Conservation (phyloP, 2,329 filamentous ascomycete species). For the Apiospora pterosperma region DNA sequence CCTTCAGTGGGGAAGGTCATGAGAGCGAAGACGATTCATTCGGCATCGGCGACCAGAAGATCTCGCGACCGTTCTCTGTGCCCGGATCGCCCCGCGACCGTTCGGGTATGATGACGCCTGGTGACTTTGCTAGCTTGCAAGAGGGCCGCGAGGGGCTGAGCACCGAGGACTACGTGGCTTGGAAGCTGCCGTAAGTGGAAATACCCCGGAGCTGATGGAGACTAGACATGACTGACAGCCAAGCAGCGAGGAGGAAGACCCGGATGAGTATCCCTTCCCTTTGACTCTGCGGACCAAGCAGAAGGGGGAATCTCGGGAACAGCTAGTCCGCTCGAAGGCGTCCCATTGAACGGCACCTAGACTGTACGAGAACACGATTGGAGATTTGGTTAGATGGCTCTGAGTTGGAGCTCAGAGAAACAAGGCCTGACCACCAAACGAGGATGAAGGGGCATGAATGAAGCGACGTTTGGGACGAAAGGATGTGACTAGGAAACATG, state of each 20-base stretch:
- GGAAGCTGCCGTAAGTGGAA: slow-evolving; percentile 89
- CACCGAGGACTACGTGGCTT: slow-evolving; percentile 97
- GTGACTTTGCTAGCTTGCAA: slow-evolving; percentile 94
- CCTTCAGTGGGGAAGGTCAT: slow-evolving; percentile 65
- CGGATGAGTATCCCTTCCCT: slow-evolving; percentile 65
- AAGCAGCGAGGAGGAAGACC: slow-evolving; percentile 84
- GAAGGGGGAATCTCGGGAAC: slow-evolving; percentile 25
- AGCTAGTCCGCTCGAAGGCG: slow-evolving; percentile 38
- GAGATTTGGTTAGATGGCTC: background rate
- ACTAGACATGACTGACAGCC: slow-evolving; percentile 24
- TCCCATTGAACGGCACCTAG: slow-evolving; percentile 39
- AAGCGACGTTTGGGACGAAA: background rate
- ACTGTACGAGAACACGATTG: background rate
- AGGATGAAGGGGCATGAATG: background rate
- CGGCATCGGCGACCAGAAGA: slow-evolving; percentile 89
- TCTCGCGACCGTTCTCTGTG: slow-evolving; percentile 88
- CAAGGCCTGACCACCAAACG: background rate
- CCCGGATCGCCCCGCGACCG: slow-evolving; percentile 89
- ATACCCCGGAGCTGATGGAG: background rate
- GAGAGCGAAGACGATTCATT: slow-evolving; percentile 82
- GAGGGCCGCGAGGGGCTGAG: slow-evolving; percentile 89
- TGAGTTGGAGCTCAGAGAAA: background rate
- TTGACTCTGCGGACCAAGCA: slow-evolving; percentile 55
- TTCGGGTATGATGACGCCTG: slow-evolving; percentile 97
- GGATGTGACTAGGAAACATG: background rate